phyloP scores from a whole-genome alignment of 371 early-diverging fungal genomes.

The Chytridium lagenaria region DNA sequence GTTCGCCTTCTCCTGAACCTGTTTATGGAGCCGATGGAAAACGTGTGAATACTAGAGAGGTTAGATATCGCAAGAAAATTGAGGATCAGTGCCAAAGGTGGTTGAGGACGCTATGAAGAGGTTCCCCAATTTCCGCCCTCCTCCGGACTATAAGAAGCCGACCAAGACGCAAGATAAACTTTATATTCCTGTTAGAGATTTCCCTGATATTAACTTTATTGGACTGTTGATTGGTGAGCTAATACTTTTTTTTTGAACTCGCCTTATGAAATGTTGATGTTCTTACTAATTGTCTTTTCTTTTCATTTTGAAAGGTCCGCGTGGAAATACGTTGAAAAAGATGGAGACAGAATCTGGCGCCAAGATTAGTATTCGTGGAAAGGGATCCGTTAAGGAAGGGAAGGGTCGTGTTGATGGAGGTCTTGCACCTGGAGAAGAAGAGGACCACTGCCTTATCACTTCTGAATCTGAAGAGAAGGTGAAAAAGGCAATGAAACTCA shows the following conservation, averaged over 20 bases:
- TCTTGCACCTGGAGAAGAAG: conserved; percentile 81
- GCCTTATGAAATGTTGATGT: too few relatives aligned
- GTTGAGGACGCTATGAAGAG: conserved; percentile 80
- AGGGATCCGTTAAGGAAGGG: conserved; percentile 97
- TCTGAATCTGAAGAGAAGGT: conserved; percentile 92
- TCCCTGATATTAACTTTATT: conserved; percentile 97
- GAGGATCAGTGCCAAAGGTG: conserved; percentile 93
- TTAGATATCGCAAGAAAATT: conserved; percentile 85
- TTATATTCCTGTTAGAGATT: conserved; percentile 94
- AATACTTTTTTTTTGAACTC: not conserved
- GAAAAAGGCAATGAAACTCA: conserved; percentile 79
- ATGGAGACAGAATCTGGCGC: conserved; percentile 93
- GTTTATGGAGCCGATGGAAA: conserved; percentile 89
- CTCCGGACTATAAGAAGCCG: conserved; percentile 87
- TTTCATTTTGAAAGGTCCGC: conserved; percentile 66
- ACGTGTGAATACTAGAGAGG: conserved; percentile 94
- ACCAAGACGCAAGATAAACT: conserved; percentile 86
- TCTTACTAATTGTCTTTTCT: conserved; percentile 7
- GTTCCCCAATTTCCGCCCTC: conserved; percentile 86
- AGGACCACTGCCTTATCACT: conserved; percentile 90
- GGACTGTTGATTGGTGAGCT: conserved; percentile 84
- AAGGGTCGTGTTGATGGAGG: conserved; percentile 63
- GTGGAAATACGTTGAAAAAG: conserved; percentile 93
- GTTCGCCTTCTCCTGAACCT: conserved; percentile 95
- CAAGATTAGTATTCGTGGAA: conserved; percentile 96